Base-by-base conservation (phyloP, 2,329 filamentous ascomycete species). In the Penicillium sp. region DNA sequence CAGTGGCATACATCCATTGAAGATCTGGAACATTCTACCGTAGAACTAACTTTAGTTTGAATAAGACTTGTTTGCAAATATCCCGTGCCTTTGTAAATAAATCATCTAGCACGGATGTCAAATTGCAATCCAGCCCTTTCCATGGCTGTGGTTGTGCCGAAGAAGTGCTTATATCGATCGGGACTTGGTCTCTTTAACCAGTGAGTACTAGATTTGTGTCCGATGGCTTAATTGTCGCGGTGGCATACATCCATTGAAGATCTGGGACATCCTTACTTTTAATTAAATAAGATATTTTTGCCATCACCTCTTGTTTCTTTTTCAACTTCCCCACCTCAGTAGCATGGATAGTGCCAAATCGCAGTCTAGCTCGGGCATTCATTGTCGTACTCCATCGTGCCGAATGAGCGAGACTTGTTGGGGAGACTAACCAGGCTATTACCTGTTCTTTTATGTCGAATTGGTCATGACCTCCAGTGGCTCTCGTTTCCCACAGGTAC, bases 81-180 rank as follows among this genome's bases (percentile, higher is more conserved):
- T 33, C 26, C 28, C 10, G 53, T 55, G n/a, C 24, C n/a, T 56
- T 35, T 56, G 9, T 9, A n/a, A n/a, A n/a, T 22, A n/a, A 24
- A 17, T 51, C 50, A 15, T 15, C 69, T 81, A 94, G 93, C 93
- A 96, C 91, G 90, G 91, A 97, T 97, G 93, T 97, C 93, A 97
- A 97, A 97, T 97, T 97, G 88, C 93, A 95, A 94, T 90, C 84
- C 87, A 87, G 89, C 88, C 80, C 77, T 74, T 76, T 4, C 70
- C 81, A 89, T 97, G 91, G 90, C 91, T 93, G 88, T 84, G 86
- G 88, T 93, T 95, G 93, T 92, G 93, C 93, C 93, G 91, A 93
- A 96, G 92, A 96, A 92, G 92, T 97, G 93, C 93, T 95, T 87
- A 96, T 84, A 95, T 85, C 60, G 68, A 79, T 17, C n/a, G 59